These are phyloP conservation scores for Fusarium pseudocircinatum DNA, from an alignment of 2,329 filamentous ascomycete genomes.

Conservation along the genomic window DNA sequence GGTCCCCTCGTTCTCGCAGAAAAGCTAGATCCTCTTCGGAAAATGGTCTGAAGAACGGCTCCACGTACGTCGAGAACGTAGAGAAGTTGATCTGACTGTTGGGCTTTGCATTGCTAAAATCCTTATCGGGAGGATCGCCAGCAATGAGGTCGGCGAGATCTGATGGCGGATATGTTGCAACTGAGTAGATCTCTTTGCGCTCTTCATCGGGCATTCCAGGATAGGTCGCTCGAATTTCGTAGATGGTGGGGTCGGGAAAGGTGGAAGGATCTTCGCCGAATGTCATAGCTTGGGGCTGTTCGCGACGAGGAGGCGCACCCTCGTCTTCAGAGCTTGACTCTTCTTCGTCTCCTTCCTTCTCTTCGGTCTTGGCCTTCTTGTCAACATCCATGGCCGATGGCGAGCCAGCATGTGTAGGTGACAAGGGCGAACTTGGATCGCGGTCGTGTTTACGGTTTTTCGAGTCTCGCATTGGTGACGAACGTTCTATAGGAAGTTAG, in stretches of 20 bases:
- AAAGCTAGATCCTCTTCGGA: conserved; percentile 96
- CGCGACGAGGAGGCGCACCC: conserved; percentile 68
- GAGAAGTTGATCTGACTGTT: conserved; percentile 93
- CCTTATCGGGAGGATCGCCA: conserved; percentile 89
- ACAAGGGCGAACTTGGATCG: conserved; percentile 67
- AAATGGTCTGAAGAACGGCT: conserved; percentile 89
- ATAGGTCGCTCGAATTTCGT: conserved; percentile 83
- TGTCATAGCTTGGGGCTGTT: conserved; percentile 81
- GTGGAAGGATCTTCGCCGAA: conserved; percentile 92
- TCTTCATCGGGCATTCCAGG: conserved; percentile 85
- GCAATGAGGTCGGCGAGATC: conserved; percentile 88
- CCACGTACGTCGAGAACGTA: conserved; percentile 91
- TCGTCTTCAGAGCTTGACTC: conserved; percentile 68
- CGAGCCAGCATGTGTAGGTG: conserved; percentile 62
- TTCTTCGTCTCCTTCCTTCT: conserved; percentile 45
- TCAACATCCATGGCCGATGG: conserved; percentile 68
- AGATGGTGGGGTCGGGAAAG: conserved; percentile 92
- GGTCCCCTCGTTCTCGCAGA: conserved; percentile 87
- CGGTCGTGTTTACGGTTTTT: conserved; percentile 62
- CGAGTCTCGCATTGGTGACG: conserved; percentile 62
- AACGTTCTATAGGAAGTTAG: conserved; percentile 56
- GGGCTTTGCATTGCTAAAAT: conserved; percentile 94
- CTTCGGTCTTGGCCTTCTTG: conserved; percentile 55
- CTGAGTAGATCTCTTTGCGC: conserved; percentile 87
- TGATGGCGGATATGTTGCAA: conserved; percentile 81